Base-by-base conservation (phyloP, 73 alveolate species). In the Paramecium octaurelia region DNA sequence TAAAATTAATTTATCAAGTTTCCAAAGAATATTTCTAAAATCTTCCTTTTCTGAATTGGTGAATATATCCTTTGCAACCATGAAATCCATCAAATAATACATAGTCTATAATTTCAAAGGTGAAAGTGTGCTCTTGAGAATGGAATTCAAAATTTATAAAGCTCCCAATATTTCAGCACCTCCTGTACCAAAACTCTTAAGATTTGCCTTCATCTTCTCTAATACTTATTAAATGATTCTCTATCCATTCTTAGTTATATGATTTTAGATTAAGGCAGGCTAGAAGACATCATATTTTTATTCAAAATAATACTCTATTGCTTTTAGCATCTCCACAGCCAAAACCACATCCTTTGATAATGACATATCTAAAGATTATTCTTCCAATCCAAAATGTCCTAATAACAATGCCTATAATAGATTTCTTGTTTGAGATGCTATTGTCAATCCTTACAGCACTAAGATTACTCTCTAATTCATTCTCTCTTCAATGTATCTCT, bases 381-480 rank as follows among this genome's bases (percentile, higher is more conserved):
- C 91, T 35, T 80, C 91, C 20, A 80, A 48, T 24, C 91, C 91
- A 80, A 24, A 80, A 80, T 80, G 42, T 80, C 91, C 91, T 44
- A 80, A 80, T 35, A 80, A 43, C 46, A 80, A 46, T 40, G 70
- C 20, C 44, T 80, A 20, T 44, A 80, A 35, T 24, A 80, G 16
- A 44, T 40, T 80, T 6, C 91, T 80, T 14, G 57, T 80, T 44
- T 80, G 21, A 14, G 91, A 80, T 20, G 64, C 91, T 8, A 80
- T 80, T 43, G 46, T 31, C 20, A 80, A 44, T 12, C 91, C 91
- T 31, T 48, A 31, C 29, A 80, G 21, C 4, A 48, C 91, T 35
- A 80, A 46, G 8, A 27, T 71, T 31, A 89, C 94, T 73, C 94
- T 89, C 16, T 44, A 40, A 14, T 77, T 50, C 76, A 83, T 89